Base-by-base conservation (phyloP, 129 eudicot species). In the Pseudognaphalium luteoalbum region DNA sequence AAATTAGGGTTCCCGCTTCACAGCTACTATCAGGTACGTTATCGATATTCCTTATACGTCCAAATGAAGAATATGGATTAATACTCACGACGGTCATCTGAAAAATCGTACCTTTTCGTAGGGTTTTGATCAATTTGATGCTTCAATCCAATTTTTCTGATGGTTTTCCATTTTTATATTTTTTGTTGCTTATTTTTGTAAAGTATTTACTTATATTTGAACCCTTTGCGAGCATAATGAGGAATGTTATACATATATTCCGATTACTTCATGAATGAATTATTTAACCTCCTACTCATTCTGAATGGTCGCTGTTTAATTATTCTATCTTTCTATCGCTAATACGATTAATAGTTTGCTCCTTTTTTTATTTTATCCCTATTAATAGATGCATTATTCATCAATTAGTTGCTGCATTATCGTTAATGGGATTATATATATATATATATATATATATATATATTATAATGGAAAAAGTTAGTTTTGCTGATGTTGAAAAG, bases 71-170 rank as follows among this genome's bases (percentile, higher is more conserved):
- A 28, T 72, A 47, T 54, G 86, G 82, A 67, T 70, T 47, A 6
- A 33, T 52, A 42, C 93, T 88, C 90, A 83, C 90, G 93, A 88
- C 86, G 90, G 93, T 88, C 93, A 86, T 88, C 93, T 88, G 93
- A 88, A 65, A 25, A 73, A 4, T 64, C 68, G 29, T 34, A 54
- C 75, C 79, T 54, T 71, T 86, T 44, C 76, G 70, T 69, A 16
- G 44, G 73, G 88, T 80, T 71, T 83, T 47, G 76, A 30, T 42
- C 34, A 1, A 69, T 62, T 88, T 44, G 93, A 88, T 85, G 90
- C 14, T 66, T 44, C 14, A 20, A 78, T 87, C 91, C 88, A 52
- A 8, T 75, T 71, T 5, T 57, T 84, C 91, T 84, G 86, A 87
- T 84, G 84, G 84, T 79, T 78, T 61, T 11, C 60, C 59, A 37